These are phyloP conservation scores for Secale cereale DNA, from an alignment of 176 grass and related monocot genomes.

Conservation along the genomic window DNA sequence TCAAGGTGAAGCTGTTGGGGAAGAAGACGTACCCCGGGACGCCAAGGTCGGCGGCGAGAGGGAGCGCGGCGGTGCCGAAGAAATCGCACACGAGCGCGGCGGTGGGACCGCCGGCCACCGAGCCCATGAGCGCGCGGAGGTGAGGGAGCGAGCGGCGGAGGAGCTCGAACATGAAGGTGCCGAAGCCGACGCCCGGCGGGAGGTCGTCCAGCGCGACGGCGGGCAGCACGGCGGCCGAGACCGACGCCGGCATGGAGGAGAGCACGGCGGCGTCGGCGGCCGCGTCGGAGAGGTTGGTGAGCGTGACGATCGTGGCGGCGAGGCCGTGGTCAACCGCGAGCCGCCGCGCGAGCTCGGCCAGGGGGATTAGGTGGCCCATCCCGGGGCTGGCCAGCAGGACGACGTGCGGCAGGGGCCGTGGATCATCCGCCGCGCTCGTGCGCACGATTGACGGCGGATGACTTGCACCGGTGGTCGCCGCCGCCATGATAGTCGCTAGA, in stretches of 20 bases:
- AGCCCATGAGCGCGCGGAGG: conserved; percentile 20
- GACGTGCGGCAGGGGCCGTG: neutral
- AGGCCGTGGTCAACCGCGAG: conserved; percentile 30
- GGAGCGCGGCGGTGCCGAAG: conserved; percentile 33
- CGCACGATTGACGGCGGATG: neutral
- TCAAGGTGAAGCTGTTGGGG: conserved; percentile 18
- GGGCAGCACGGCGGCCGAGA: conserved; percentile 27
- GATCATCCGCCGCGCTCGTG: neutral
- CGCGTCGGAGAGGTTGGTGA: conserved; percentile 31
- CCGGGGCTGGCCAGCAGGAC: conserved; percentile 40
- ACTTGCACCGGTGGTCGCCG: neutral
- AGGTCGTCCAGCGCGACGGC: conserved; percentile 41
- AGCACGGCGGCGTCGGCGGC: conserved; percentile 1
- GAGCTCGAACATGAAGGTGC: conserved; percentile 13
- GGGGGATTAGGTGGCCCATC: conserved; percentile 48
- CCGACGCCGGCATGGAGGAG: conserved; percentile 16
- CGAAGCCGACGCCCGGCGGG: conserved; percentile 13
- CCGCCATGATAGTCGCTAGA: neutral
- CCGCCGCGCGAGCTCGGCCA: conserved; percentile 39
- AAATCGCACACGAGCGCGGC: conserved; percentile 48
- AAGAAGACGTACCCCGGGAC: conserved; percentile 52
- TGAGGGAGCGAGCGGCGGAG: conserved; percentile 23
- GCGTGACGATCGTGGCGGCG: conserved; percentile 26
- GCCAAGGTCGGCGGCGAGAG: conserved; percentile 38
- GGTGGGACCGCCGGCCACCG: neutral